Evolutionary conservation across 2,329 filamentous ascomycete genomes (phyloP), one percentile per base, ranked within the genome.

Genomic region (Penicillium frequentans): DNA sequence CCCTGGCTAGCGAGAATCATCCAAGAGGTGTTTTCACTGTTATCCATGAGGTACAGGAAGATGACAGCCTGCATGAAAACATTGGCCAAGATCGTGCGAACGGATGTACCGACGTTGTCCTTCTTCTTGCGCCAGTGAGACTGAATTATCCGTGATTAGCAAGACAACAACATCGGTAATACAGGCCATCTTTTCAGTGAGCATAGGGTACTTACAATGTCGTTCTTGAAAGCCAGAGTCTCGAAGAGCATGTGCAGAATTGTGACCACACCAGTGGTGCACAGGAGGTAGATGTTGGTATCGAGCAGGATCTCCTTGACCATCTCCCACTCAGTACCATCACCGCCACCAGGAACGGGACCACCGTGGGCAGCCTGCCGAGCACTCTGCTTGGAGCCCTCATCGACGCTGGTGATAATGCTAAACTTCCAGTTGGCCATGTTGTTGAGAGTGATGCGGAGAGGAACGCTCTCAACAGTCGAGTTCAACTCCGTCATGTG

Each of bases 61-160:
- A 99, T 97, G 70, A 98, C 84, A 7, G 84, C 76, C 76, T 99
- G 95, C 95, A 99, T 99, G 75, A 98, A 93, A 60, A 98, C 93
- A 70, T 98, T 99, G 73, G 91, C 92, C 56, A 99, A 81, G 70
- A 99, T 99, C 31, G 93, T 96, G 56, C 95, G 91, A 58, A 99
- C 90, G 1, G 93, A 97, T 46, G 96, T 96, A 62, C 95, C 95
- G 27, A 99, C 90, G 57, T 96, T 95, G 79, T 98, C 96, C 82
- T 99, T 99, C 88, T 99, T 99, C 82, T 98, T 97, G 72, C 93
- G 91, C 86, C 95, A 99, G 77, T 99, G 95, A 49, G 92, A 82
- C 77, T 79, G 48, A 29, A 21, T 43, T 16, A 48, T 19, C 31
- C 10, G 24, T 14, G 13, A 48, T 68, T 56, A 70, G 67, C 23